Conservation (phyloP, 106 monocot species). For the Dendrobium chrysotoxum region DNA sequence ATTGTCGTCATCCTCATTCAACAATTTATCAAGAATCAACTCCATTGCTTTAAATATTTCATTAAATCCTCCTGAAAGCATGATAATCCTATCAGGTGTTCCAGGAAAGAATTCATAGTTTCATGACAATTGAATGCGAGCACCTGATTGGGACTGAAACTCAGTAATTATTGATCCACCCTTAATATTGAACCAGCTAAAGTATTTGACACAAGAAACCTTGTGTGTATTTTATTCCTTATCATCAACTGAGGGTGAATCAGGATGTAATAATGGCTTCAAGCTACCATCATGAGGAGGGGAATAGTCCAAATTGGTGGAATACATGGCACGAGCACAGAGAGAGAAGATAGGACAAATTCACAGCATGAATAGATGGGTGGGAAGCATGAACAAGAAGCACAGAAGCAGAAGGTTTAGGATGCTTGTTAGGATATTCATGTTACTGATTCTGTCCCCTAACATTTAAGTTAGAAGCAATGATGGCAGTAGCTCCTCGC, state of each 20-base stretch:
- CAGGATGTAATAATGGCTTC: no score
- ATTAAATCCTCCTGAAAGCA: slow-evolving; percentile 75
- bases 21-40: slow-evolving; percentile 75
- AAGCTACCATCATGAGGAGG: no score
- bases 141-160: slow-evolving; percentile 90
- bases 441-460: no score
- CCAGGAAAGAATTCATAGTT: slow-evolving; percentile 96
- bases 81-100: slow-evolving; percentile 90
- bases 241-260: slow-evolving; percentile 52
- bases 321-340: no score
- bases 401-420: no score
- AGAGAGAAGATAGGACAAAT: no score
- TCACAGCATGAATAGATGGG: no score
- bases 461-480: no score
- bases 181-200: slow-evolving; percentile 95
- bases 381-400: no score
- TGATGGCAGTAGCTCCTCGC: no score
- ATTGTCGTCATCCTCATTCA: slow-evolving; percentile 62
- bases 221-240: slow-evolving; percentile 64
- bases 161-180: slow-evolving; percentile 93
- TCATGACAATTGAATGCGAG: slow-evolving; percentile 94
- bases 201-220: slow-evolving; percentile 91
- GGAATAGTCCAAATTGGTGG: no score
- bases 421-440: no score
- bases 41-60: slow-evolving; percentile 87